Evolutionary conservation across 179 eudicot species (phyloP), one percentile per base, ranked within the genome.

Genomic region (Actinidia arguta): DNA sequence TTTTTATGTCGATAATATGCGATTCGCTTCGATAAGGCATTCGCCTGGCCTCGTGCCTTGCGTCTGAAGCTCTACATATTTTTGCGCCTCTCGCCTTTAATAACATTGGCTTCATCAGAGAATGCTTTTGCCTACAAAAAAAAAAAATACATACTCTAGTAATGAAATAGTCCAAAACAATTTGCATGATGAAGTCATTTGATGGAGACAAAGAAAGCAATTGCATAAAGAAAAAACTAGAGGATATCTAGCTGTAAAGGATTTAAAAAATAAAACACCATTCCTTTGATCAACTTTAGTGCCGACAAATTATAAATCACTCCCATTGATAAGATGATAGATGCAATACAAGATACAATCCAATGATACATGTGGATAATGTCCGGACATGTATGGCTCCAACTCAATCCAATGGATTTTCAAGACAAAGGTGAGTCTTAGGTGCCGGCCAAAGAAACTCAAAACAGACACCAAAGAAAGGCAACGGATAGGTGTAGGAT

Each of bases 41-140:
- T n/a, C n/a, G n/a, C n/a, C n/a, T n/a, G n/a, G n/a, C n/a, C n/a
- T n/a, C n/a, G n/a, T n/a, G n/a, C n/a, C n/a, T n/a, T n/a, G n/a
- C n/a, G n/a, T n/a, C n/a, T n/a, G n/a, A n/a, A n/a, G n/a, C n/a
- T n/a, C n/a, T n/a, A n/a, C n/a, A n/a, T n/a, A n/a, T n/a, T n/a
- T n/a, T n/a, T n/a, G n/a, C n/a, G n/a, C n/a, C n/a, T n/a, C n/a
- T n/a, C n/a, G n/a, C n/a, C n/a, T n/a, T n/a, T n/a, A n/a, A n/a
- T n/a, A n/a, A n/a, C n/a, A n/a, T n/a, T n/a, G n/a, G n/a, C n/a
- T n/a, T n/a, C n/a, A n/a, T n/a, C 89, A 36, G 78, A 82, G 85
- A 95, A 95, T 50, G 90, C 84, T 87, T 81, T 95, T 22, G 98
- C 97, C 98, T 95, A 86, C 64, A 66, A 75, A 42, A 24, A 80